Conservation (phyloP, 371 early-diverging fungal genomes). For the Lichtheimia ramosa region DNA sequence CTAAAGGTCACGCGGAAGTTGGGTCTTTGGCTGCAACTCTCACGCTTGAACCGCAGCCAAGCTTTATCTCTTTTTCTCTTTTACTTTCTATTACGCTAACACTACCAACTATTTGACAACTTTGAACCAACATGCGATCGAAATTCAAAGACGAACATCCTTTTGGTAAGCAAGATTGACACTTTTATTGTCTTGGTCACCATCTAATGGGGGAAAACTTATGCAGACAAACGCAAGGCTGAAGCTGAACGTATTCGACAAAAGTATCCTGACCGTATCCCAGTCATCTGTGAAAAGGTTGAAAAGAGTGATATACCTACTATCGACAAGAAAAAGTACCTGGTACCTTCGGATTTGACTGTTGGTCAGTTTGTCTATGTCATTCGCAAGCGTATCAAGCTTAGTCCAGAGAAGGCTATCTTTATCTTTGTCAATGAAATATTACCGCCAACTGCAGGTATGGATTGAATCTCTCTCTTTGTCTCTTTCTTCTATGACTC, state of each 20-base stretch:
- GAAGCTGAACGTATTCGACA: constrained; percentile 95
- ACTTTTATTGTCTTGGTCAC: constrained; percentile 2
- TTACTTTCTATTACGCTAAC: neutral
- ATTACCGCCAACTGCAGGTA: constrained; percentile 83
- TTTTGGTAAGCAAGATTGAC: constrained; percentile 68
- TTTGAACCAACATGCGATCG: constrained; percentile 64
- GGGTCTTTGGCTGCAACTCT: too few relatives aligned
- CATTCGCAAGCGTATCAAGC: constrained; percentile 90
- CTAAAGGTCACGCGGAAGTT: too few relatives aligned
- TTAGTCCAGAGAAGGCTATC: constrained; percentile 95
- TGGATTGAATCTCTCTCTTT: neutral
- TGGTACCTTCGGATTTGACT: constrained; percentile 95
- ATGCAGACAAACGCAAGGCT: constrained; percentile 90
- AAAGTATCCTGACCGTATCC: constrained; percentile 98
- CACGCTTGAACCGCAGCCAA: too few relatives aligned
- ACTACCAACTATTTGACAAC: neutral
- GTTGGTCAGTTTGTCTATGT: constrained; percentile 98
- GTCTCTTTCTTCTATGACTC: neutral
- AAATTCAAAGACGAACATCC: constrained; percentile 97
- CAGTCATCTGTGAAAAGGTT: constrained; percentile 95
- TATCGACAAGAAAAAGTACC: constrained; percentile 98
- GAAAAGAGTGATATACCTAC: constrained; percentile 93
- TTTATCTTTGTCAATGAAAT: constrained; percentile 97
- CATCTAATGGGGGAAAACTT: neutral
- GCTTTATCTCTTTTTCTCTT: constrained; percentile 1